A percentile compares a stretch with the other conserved stretches of the same genome.
Evolutionary conservation across 306 rosid genomes (phyloP).

Genomic region (Macrotyloma uniflorum): DNA sequence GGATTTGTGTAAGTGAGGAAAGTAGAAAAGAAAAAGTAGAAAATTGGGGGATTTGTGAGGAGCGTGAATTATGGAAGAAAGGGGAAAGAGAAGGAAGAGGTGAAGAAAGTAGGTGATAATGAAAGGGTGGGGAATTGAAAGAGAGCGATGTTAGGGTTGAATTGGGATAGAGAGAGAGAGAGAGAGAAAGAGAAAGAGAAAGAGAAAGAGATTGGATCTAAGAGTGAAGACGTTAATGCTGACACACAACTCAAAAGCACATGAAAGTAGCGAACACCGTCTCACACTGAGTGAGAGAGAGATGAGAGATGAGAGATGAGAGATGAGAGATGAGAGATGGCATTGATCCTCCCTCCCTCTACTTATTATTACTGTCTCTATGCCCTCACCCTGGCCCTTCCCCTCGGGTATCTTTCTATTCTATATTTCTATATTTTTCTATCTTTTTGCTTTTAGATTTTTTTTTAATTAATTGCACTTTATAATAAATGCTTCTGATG

Average conservation of each 20-base stretch:
- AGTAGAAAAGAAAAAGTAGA: background rate
- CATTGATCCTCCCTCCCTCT: background rate
- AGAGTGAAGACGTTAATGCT: conserved; percentile 34
- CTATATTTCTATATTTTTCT: background rate
- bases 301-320: background rate
- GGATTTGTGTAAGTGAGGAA: background rate
- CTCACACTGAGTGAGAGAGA: background rate
- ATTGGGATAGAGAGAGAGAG: background rate
- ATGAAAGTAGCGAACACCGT: background rate
- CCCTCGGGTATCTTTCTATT: background rate
- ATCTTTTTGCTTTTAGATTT: conserved; percentile 8
- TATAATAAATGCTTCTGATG: background rate
- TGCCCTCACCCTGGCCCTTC: too few species aligned
- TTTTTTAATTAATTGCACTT: background rate
- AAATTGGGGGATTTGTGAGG: background rate
- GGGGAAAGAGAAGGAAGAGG: background rate
- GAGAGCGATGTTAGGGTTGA: conserved; percentile 14
- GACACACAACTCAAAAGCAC: conserved; percentile 47
- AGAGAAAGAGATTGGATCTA: conserved; percentile 47
- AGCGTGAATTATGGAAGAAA: background rate
- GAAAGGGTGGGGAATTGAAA: background rate
- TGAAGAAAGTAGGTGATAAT: background rate
- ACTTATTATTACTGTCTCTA: conserved; percentile 5
- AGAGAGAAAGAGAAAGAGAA: background rate
- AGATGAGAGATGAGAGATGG: background rate